Conservation (phyloP, 352 stramenopile species). For the Phytophthora hybrid region DNA sequence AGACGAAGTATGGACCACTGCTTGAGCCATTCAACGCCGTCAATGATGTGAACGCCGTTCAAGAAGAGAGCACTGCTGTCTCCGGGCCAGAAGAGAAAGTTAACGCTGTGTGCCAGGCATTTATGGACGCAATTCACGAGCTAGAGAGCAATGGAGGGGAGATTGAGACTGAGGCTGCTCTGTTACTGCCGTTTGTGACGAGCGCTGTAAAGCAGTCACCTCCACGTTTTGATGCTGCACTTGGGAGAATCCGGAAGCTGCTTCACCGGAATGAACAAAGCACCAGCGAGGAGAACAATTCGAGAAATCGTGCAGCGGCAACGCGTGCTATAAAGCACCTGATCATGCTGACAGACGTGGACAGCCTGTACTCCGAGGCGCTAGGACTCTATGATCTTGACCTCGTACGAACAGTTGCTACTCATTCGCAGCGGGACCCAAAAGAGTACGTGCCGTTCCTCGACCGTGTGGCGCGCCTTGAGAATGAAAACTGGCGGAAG, state of each 20-base stretch:
- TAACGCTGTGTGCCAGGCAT: conserved; percentile 62
- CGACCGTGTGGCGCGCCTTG: conserved; percentile 52
- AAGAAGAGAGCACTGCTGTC: not conserved
- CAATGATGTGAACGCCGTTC: not conserved
- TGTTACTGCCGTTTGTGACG: conserved; percentile 76
- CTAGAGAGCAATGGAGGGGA: conserved; percentile 29
- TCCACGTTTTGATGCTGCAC: conserved; percentile 54
- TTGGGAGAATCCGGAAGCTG: conserved; percentile 51
- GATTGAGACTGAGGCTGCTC: conserved; percentile 29
- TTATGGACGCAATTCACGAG: conserved; percentile 49
- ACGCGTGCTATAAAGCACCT: conserved; percentile 78
- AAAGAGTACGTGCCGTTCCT: conserved; percentile 78
- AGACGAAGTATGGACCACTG: conserved; percentile 65
- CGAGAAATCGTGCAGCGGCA: conserved; percentile 26
- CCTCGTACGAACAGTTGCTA: conserved; percentile 67
- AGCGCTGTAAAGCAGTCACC: conserved; percentile 72
- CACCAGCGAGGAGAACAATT: not conserved
- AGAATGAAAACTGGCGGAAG: conserved; percentile 51
- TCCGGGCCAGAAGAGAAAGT: conserved; percentile 43
- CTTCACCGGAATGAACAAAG: conserved; percentile 21
- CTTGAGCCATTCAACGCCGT: conserved; percentile 42
- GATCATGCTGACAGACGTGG: conserved; percentile 75
- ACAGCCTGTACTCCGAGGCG: conserved; percentile 70
- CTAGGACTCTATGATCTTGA: conserved; percentile 74
- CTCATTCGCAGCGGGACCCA: conserved; percentile 73